Percentiles rank a stretch among this genome's conserved stretches.
Conservation (phyloP, 495 filamentous ascomycete species). For the Penicillium bovifimosum region DNA sequence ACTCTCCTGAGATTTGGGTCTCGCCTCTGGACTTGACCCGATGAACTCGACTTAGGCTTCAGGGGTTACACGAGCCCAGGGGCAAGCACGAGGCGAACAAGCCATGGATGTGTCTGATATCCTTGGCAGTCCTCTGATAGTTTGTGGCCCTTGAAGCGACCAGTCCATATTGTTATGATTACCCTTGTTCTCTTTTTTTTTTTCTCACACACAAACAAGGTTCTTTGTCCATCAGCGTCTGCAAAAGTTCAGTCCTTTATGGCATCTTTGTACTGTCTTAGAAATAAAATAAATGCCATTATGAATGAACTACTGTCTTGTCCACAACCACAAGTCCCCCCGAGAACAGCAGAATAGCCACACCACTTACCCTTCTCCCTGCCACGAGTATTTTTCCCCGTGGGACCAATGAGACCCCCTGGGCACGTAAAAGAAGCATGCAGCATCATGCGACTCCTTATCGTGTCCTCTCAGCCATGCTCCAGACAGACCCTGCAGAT, state of each 20-base stretch:
- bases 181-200: conserved; percentile 12
- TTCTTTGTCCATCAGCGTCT: conserved; percentile 10
- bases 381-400: not conserved
- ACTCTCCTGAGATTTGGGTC: conserved; percentile 16
- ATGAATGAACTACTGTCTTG: not conserved
- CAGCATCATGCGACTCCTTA: conserved; percentile 8
- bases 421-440: not conserved
- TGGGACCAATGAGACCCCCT: not conserved
- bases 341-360: not conserved
- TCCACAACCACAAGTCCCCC: too few species aligned
- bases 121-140: conserved; percentile 20
- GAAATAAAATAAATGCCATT: conserved; percentile 2
- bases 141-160: conserved; percentile 25
- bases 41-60: conserved; percentile 7
- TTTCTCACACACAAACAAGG: conserved; percentile 3
- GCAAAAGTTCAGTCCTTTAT: conserved; percentile 25
- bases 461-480: not conserved
- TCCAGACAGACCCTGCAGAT: not conserved
- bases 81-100: conserved; percentile 4
- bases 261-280: conserved; percentile 8
- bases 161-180: conserved; percentile 27
- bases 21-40: conserved; percentile 1
- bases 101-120: conserved; percentile 9
- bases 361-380: not conserved
- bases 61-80: conserved; percentile 6